These are phyloP conservation scores for Candida patagonica DNA, from an alignment of 805 yeast genomes.

Conservation along the genomic window DNA sequence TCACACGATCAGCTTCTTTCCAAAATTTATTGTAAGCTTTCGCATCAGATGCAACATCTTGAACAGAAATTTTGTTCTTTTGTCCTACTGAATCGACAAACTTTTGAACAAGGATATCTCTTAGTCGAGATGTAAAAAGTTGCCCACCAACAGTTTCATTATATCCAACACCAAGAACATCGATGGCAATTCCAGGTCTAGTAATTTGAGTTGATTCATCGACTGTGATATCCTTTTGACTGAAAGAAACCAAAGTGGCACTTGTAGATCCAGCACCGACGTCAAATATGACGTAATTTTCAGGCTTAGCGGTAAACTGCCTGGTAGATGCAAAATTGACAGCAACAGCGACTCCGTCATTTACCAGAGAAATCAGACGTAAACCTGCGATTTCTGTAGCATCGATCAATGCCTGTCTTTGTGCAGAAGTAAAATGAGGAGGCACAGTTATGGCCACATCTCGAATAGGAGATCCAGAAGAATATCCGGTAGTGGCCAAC, in stretches of 20 bases:
- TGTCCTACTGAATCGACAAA: slow-evolving; percentile 34
- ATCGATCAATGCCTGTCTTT: slow-evolving; percentile 64
- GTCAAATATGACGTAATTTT: slow-evolving; percentile 69
- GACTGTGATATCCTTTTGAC: slow-evolving; percentile 29
- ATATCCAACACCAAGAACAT: slow-evolving; percentile 63
- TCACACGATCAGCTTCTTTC: slow-evolving; percentile 84
- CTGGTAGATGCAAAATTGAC: slow-evolving; percentile 63
- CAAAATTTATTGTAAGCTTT: slow-evolving; percentile 59
- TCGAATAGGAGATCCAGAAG: slow-evolving; percentile 29
- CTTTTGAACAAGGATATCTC: slow-evolving; percentile 48
- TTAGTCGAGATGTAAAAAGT: slow-evolving; percentile 54
- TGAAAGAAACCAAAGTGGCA: slow-evolving; percentile 71
- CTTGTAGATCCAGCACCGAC: slow-evolving; percentile 89
- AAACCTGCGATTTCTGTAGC: slow-evolving; percentile 64
- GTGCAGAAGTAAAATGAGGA: slow-evolving; percentile 51
- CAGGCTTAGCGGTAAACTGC: slow-evolving; percentile 37
- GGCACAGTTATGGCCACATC: slow-evolving; percentile 76
- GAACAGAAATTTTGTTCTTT: slow-evolving; percentile 27
- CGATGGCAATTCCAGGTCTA: slow-evolving; percentile 33
- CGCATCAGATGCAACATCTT: slow-evolving; percentile 37
- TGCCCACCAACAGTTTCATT: slow-evolving; percentile 71
- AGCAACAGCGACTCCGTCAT: slow-evolving; percentile 91
- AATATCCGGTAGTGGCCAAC: slow-evolving; percentile 41
- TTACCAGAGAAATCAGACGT: slow-evolving; percentile 58
- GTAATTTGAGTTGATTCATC: slow-evolving; percentile 7